Evolutionary conservation across 2,329 filamentous ascomycete genomes (phyloP).

Genomic region (Venturia asperata): DNA sequence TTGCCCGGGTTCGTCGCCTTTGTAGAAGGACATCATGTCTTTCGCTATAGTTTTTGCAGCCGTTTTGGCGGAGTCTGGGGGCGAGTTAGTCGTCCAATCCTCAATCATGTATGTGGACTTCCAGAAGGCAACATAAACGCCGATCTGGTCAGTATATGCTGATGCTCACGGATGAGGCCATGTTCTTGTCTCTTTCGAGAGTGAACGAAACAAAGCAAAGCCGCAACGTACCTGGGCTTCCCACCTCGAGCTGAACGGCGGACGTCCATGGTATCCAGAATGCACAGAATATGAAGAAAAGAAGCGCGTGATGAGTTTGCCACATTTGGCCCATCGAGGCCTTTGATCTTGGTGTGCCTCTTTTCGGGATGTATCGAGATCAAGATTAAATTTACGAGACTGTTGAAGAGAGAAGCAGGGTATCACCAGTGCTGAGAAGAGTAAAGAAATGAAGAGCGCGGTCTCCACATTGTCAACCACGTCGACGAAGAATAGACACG

Average conservation of each 20-base stretch:
- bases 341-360: not conserved
- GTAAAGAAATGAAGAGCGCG: constrained; percentile 1
- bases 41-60: constrained; percentile 14
- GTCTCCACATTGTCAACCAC: constrained; percentile 4
- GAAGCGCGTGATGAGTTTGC: constrained; percentile 11
- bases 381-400: not conserved
- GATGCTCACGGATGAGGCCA: not conserved
- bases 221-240: constrained; percentile 1
- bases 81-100: not conserved
- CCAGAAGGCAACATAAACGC: not conserved
- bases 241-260: constrained; percentile 5
- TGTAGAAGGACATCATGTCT: constrained; percentile 17
- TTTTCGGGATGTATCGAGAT: not conserved
- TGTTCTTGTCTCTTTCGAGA: not conserved
- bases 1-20: constrained; percentile 18
- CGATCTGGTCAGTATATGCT: not conserved
- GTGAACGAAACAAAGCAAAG: not conserved
- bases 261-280: constrained; percentile 8
- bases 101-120: not conserved
- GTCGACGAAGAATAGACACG: not conserved
- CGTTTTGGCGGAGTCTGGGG: constrained; percentile 19
- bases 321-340: constrained; percentile 14
- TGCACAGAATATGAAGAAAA: not conserved
- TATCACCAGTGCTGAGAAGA: constrained; percentile 10
- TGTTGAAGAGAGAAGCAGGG: constrained; percentile 7